Conservation (phyloP, 345 rosid genomes). For the Ceriops tagal region DNA sequence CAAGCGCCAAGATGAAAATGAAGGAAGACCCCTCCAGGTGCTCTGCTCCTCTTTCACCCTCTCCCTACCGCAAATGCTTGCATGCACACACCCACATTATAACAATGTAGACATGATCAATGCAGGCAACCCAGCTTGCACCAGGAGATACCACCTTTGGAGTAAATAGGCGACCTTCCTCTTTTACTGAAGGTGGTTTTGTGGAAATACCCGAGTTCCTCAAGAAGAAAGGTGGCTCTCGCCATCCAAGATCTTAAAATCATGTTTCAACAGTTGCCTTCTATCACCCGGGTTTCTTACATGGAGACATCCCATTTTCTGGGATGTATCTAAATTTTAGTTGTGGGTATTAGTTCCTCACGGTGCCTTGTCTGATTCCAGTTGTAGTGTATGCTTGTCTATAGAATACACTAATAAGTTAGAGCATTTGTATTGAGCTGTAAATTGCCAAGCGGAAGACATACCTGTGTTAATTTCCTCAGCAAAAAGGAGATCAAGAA, state of each 20-base stretch:
- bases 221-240: constrained; percentile 86
- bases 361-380: not conserved
- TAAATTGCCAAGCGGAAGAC: not conserved
- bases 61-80: not conserved
- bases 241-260: constrained; percentile 71
- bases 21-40: constrained; percentile 68
- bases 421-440: not conserved
- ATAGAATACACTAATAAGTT: not conserved
- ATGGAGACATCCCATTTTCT: not conserved
- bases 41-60: not conserved
- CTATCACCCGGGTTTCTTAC: too few species aligned
- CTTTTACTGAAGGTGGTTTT: constrained; percentile 62
- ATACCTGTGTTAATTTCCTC: not conserved
- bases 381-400: not conserved
- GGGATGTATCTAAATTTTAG: not conserved
- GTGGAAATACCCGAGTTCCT: constrained; percentile 93
- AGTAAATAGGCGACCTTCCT: constrained; percentile 54
- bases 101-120: constrained; percentile 12
- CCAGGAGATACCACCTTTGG: constrained; percentile 54
- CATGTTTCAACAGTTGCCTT: not conserved
- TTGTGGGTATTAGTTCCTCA: not conserved
- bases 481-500: not conserved
- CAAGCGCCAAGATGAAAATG: constrained; percentile 80
- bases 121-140: constrained; percentile 52
- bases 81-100: not conserved